Base-by-base conservation (phyloP, 176 grass and related monocot genomes). In the Triticum timopheevii region DNA sequence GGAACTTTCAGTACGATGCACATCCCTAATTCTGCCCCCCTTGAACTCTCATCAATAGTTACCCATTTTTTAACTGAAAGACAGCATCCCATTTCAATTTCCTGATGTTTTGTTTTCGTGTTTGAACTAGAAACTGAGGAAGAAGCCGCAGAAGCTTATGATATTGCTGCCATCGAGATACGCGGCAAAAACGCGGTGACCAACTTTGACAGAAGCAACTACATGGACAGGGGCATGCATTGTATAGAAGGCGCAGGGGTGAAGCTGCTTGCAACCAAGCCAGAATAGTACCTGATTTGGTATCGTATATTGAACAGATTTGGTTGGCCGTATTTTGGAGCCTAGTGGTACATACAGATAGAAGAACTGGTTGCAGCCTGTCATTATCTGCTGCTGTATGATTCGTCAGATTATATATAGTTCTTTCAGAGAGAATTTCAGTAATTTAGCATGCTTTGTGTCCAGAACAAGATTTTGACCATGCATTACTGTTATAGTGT, bases 171-270 rank as follows among this genome's bases (percentile, higher is more conserved):
- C 45, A 94, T 99, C 7, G 89, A 99, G 91, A 91, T 99, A 49
- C 94, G 97, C 10, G 94, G 97, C 13, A 85, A 86, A 88, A 94
- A 94, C 87, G 97, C 97, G 17, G 92, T 99, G 75, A 97, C 94
- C 28, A 99, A 99, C 87, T 99, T 99, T 90, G 97, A 99, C 73
- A 80, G 93, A 85, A 94, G 90, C 85, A 99, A 96, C 80, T 99
- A 99, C 81, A 75, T 68, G 4, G 92, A 89, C 47, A 89, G 88
- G 50, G 92, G 87, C 71, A 24, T 84, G 78, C 84, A 94, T 61
- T 85, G 78, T 87, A 88, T 82, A 89, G 74, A 86, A 87, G 84
- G 88, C 11, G 89, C 82, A 85, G 91, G 84, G 65, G 86, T 86
- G 66, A 89, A 82, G 62, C 83, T 86, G 38, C 80, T 95, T 4